Evolutionary conservation across 2,329 filamentous ascomycete genomes (phyloP), one percentile per base, ranked within the genome.

Genomic region (Cryphonectria nitschkei): DNA sequence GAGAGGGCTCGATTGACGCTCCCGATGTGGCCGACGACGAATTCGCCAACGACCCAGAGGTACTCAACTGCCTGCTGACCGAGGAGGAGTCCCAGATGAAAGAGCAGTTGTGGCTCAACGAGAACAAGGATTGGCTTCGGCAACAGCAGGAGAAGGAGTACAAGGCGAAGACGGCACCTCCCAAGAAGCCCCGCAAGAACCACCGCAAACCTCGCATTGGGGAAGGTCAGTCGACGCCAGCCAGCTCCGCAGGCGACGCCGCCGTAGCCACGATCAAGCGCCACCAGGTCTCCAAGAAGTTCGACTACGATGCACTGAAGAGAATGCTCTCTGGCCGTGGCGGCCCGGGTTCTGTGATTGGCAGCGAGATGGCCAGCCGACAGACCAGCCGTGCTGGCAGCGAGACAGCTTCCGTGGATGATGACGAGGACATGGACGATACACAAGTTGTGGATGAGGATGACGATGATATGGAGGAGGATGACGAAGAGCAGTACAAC

Each of bases 41-140:
- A 77, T 98, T 98, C 77, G 93, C 91, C 52, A 90, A 97, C 75
- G 96, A 99, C 73, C 92, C 90, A 0, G 96, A 99, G 80, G 94
- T 99, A 6, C 83, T 87, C 71, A 92, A 92, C 76, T 97, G 95
- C 77, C 81, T 94, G 50, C 85, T 98, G 6, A 88, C 87, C 0
- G 87, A 90, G 0, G 88, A 89, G 3, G 95, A 98, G 81, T 88
- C 91, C 2, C 88, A 88, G 46, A 89, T 94, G 77, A 98, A 98
- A 80, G 95, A 98, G 80, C 89, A 90, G 72, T 93, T 98, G 67
- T 99, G 96, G 96, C 90, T 97, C 60, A 95, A 95, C 72, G 91
- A 95, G 78, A 98, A 99, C 80, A 94, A 96, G 79, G 94, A 97
- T 75, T 99, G 95, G 88, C 85, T 99, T 54, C 92, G 95, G 11